A percentile compares a stretch with the other conserved stretches of the same genome.
Evolutionary conservation across 2,329 filamentous ascomycete species (phyloP).

Genomic region (Bretziella fagacearum): DNA sequence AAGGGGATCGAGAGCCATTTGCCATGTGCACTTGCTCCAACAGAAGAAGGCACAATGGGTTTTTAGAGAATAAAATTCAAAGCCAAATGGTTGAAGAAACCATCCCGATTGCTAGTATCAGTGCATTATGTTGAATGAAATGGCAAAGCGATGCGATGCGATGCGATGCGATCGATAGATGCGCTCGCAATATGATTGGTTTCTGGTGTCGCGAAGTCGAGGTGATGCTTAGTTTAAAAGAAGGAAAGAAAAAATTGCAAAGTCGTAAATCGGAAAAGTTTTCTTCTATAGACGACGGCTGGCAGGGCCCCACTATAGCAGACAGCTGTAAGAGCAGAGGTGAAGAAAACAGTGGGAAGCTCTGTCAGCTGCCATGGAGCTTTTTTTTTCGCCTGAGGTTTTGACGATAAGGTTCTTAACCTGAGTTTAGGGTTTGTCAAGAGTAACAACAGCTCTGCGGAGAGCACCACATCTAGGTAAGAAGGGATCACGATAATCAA

Average conservation of each 20-base stretch:
- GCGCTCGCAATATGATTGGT: neutral
- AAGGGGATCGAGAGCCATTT: neutral
- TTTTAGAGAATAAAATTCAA: no score
- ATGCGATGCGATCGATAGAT: neutral
- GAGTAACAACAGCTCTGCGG: no score
- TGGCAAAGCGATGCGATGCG: neutral
- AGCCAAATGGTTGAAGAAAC: no score
- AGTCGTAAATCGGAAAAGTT: neutral
- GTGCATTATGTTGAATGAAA: neutral
- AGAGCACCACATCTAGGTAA: no score
- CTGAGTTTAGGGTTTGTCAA: neutral
- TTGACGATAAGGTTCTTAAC: neutral
- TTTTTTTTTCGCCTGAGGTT: neutral
- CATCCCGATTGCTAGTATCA: neutral
- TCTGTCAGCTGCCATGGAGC: neutral
- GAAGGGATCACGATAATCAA: no score
- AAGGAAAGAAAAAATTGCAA: neutral
- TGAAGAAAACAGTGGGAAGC: neutral
- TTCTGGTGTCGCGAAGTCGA: neutral
- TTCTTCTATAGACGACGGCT: neutral
- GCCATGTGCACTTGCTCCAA: neutral
- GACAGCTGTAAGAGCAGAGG: constrained; percentile 2
- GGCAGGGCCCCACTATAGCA: neutral
- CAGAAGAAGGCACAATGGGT: no score
- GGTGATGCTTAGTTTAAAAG: neutral